Base-by-base conservation (phyloP, 768 basidiomycete genomes). In the Phylloporus sp. region DNA sequence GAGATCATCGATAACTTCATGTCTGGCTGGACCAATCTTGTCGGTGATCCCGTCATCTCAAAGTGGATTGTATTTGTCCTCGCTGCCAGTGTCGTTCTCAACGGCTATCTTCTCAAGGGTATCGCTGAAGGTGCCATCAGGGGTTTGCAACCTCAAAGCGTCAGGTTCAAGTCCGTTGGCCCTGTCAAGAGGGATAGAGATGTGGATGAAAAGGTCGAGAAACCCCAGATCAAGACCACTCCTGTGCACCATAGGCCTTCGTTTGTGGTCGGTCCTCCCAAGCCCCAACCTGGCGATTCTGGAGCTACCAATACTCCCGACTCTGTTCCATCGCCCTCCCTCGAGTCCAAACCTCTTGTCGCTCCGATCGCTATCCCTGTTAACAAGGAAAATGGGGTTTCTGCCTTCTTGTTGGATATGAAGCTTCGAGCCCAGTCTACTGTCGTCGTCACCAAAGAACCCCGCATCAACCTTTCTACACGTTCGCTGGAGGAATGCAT, bases 41-140 rank as follows among this genome's bases (percentile, higher is more conserved):
- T 97, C 45, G 93, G 93, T 32, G 95, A 99, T 64, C 95, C 95
- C 1, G 81, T 97, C 45, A 72, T 98, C 55, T 86, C 82, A 61
- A 98, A 98, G 73, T 95, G 91, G 88, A 94, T 98, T 65, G 90
- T 97, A 44, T 78, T 91, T 50, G 77, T 89, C 15, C 81, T 99
- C 22, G 88, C 84, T 3, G 79, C 95, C 53, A 89, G 86, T 53
- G 87, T 97, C 52, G 80, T 85, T 50, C 76, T 99, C 51, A 99
- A 99, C 56, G 95, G 94, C 4, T 97, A 91, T 64, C 77, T 97
- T 15, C 79, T 99, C 52, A 95, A 92, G 70, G 88, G 88, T 5
- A 86, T 90, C 38, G 86, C 84, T 0, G 81, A 81, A 11, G 85
- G 81, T 27, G 67, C 69, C 13, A 69, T 68, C 51, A 53, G 70